Conservation (phyloP, 345 rosid genomes). For the Salix viminalis region DNA sequence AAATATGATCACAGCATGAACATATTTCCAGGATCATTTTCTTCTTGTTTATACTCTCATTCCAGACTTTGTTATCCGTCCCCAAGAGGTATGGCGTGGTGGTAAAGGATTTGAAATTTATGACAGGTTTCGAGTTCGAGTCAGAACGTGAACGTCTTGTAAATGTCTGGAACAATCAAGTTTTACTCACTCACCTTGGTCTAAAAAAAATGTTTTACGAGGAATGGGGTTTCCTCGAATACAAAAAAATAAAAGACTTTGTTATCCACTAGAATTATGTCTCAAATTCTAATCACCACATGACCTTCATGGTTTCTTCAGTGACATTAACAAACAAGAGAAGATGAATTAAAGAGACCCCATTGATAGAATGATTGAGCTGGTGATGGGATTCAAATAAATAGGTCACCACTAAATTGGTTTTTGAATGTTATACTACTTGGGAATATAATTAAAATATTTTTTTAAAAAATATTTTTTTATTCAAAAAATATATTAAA, state of each 20-base stretch:
- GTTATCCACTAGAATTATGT: not conserved
- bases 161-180: accelerated
- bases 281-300: not conserved
- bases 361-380: not conserved
- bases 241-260: not conserved
- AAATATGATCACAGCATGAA: not conserved
- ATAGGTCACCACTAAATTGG: not conserved
- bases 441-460: too few relatives aligned
- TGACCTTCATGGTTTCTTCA: not conserved
- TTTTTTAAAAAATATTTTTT: too few relatives aligned
- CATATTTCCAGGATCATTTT: not conserved
- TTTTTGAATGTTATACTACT: too few relatives aligned
- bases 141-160: accelerated
- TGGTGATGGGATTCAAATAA: not conserved
- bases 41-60: not conserved
- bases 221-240: too few relatives aligned
- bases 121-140: too few relatives aligned
- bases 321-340: not conserved
- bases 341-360: not conserved
- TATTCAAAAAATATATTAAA: too few relatives aligned
- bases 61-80: not conserved
- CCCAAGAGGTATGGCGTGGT: too few relatives aligned
- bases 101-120: accelerated
- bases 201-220: too few relatives aligned
- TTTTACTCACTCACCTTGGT: too few relatives aligned